Evolutionary conservation across 805 yeast species (phyloP).

Genomic region (Yamadazyma scolyti): DNA sequence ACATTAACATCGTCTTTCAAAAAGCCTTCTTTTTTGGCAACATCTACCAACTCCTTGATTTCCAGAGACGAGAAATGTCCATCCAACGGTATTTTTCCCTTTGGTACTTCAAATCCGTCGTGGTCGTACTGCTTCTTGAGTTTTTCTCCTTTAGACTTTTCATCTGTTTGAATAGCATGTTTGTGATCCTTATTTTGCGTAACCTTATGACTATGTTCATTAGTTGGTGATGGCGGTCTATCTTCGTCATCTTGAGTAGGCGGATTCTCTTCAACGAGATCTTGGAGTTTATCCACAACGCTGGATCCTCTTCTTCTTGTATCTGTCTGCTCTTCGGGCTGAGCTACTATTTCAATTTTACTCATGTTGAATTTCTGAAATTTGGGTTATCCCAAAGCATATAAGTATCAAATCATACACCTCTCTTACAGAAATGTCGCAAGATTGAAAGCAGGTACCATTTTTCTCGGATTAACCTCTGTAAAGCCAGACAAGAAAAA

Average conservation of each 20-base stretch:
- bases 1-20: conserved; percentile 22
- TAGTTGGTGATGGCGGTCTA: conserved; percentile 6
- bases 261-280: conserved; percentile 18
- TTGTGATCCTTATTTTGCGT: conserved; percentile 1
- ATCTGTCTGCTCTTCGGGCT: conserved; percentile 13
- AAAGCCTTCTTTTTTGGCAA: conserved; percentile 29
- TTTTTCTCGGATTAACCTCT: no score
- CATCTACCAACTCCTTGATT: conserved; percentile 23
- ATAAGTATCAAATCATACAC: no score
- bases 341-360: conserved; percentile 25
- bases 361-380: conserved; percentile 4
- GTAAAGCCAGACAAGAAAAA: no score
- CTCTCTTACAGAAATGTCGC: no score
- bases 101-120: conserved; percentile 36
- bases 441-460: no score
- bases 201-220: conserved; percentile 4
- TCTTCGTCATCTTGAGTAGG: conserved; percentile 1
- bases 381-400: no score
- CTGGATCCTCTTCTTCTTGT: conserved; percentile 8
- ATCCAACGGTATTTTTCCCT: conserved; percentile 37
- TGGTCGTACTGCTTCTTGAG: conserved; percentile 16
- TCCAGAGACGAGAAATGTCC: conserved; percentile 38
- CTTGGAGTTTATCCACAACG: conserved; percentile 23
- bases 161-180: conserved; percentile 1
- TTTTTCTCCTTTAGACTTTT: conserved; percentile 5